These are phyloP conservation scores for Boletus subluridellus DNA, from an alignment of 1,284 basidiomycete species.

Conservation along the genomic window DNA sequence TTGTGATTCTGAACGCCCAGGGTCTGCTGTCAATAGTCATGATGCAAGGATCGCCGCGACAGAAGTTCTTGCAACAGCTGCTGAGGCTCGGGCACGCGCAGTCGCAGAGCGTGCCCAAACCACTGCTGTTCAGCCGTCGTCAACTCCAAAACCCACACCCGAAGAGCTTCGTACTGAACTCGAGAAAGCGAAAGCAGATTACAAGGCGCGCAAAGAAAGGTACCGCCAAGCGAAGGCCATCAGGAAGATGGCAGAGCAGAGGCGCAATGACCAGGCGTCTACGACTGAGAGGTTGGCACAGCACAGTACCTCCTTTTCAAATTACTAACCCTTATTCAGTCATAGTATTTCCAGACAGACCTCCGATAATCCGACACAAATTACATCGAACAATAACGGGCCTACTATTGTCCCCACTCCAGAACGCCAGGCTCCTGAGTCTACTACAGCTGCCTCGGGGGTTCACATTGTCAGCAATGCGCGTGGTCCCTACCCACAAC, in stretches of 20 bases:
- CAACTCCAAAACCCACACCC: constrained; percentile 20
- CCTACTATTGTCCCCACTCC: constrained; percentile 3
- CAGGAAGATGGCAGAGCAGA: constrained; percentile 41
- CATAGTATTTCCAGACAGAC: constrained; percentile 28
- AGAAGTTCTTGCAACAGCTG: constrained; percentile 17
- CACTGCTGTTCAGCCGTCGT: neutral
- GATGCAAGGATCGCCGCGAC: constrained; percentile 7
- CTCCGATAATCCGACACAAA: constrained; percentile 21
- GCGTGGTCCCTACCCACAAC: constrained; percentile 53
- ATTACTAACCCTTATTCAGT: constrained; percentile 4
- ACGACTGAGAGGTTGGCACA: constrained; percentile 33
- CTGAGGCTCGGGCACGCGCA: constrained; percentile 13
- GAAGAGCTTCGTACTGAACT: constrained; percentile 56
- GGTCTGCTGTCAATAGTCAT: neutral
- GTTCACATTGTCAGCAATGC: constrained; percentile 56
- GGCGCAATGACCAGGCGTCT: constrained; percentile 21
- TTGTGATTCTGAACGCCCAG: constrained; percentile 5
- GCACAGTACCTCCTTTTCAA: constrained; percentile 1
- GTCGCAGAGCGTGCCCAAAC: constrained; percentile 1
- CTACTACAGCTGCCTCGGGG: constrained; percentile 14
- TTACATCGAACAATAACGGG: neutral
- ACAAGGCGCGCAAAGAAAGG: constrained; percentile 65
- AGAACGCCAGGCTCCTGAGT: constrained; percentile 9
- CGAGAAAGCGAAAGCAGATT: constrained; percentile 62
- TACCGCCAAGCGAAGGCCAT: constrained; percentile 58